These are phyloP conservation scores for Colletotrichum eremochloae DNA, from an alignment of 2,329 filamentous ascomycete species.

Conservation along the genomic window DNA sequence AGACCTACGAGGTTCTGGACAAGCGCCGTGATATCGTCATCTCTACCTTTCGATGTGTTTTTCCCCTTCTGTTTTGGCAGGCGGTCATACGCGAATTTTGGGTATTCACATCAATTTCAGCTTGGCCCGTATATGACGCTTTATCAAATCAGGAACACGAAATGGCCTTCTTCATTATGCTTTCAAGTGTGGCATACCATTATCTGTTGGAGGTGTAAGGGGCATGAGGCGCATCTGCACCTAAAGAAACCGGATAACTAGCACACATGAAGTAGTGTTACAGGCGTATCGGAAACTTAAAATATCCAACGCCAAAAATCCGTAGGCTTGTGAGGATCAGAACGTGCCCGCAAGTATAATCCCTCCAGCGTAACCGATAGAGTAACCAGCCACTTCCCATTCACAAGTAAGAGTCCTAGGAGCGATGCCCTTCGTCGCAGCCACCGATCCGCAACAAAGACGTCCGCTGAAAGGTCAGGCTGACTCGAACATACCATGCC, in stretches of 20 bases:
- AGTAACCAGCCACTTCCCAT: not conserved
- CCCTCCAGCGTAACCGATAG: not conserved
- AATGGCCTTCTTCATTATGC: not conserved
- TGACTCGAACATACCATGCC: not conserved
- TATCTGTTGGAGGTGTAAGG: not conserved
- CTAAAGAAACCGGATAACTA: not conserved
- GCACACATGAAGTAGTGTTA: not conserved
- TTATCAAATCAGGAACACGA: not conserved
- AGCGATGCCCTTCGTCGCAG: not conserved
- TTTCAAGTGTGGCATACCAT: not conserved
- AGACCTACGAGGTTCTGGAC: not conserved
- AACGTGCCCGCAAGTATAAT: not conserved
- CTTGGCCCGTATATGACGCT: not conserved
- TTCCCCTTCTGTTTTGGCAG: too few relatives aligned
- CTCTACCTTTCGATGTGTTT: not conserved
- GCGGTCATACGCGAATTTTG: not conserved
- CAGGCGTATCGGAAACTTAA: too few relatives aligned
- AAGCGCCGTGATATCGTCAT: not conserved
- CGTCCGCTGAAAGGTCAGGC: not conserved
- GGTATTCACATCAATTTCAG: not conserved
- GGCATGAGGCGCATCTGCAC: not conserved
- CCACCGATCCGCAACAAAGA: not conserved
- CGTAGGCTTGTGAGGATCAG: too few relatives aligned
- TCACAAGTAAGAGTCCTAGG: not conserved
- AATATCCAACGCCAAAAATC: too few relatives aligned